A percentile compares a stretch with the other conserved stretches of the same genome.
Evolutionary conservation across 495 filamentous ascomycete species (phyloP).

Genomic region (Penicillium angulare): DNA sequence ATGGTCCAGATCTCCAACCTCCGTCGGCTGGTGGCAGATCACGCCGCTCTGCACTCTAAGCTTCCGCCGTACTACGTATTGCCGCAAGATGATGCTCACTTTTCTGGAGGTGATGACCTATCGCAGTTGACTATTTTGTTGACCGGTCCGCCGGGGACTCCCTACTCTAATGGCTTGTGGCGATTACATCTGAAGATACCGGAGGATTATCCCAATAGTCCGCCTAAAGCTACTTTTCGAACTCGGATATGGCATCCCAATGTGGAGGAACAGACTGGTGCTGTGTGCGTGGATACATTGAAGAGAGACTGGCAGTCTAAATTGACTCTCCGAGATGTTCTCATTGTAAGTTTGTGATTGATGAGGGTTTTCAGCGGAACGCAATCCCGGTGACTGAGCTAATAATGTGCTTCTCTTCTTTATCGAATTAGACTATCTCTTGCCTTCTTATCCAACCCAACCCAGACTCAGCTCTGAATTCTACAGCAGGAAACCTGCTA

Average conservation of each 20-base stretch:
- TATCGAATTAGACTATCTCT: conserved; percentile 65
- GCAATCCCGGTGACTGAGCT: not conserved
- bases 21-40: conserved; percentile 65
- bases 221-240: conserved; percentile 65
- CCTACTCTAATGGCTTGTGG: conserved; percentile 60
- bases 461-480: conserved; percentile 68
- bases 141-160: conserved; percentile 62
- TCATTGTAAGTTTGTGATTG: conserved; percentile 43
- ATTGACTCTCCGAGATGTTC: conserved; percentile 61
- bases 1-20: conserved; percentile 43
- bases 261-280: conserved; percentile 63
- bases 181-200: conserved; percentile 63
- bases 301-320: conserved; percentile 66
- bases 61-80: conserved; percentile 70
- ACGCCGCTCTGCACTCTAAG: conserved; percentile 55
- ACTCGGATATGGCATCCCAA: conserved; percentile 75
- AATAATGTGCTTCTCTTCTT: not conserved
- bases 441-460: conserved; percentile 74
- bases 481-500: conserved; percentile 59
- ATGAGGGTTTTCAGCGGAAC: not conserved
- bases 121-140: conserved; percentile 60
- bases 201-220: conserved; percentile 59
- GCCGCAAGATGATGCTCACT: conserved; percentile 33
- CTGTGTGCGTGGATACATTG: conserved; percentile 70
- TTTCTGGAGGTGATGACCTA: conserved; percentile 51